phyloP scores from a whole-genome alignment of 2,329 filamentous ascomycete species.

The Penicillium corylophilum region DNA sequence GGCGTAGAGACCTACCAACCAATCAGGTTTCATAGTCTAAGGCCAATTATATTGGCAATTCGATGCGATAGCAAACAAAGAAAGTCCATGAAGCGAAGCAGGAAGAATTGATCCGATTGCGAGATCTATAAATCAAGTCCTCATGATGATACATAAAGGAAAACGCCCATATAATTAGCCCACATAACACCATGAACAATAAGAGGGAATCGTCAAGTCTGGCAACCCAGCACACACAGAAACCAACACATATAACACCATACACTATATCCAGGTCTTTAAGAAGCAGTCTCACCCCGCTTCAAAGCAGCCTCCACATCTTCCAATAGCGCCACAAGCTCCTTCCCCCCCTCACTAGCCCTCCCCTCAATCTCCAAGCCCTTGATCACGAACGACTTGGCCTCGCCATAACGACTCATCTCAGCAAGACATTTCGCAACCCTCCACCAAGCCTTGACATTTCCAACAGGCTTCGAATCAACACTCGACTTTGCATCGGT shows the following conservation, averaged over 20 bases:
- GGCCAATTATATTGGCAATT: no score
- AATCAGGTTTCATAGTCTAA: neutral
- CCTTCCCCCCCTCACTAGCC: conserved; percentile 49
- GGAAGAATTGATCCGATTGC: neutral
- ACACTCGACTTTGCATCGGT: conserved; percentile 85
- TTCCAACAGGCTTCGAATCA: conserved; percentile 80
- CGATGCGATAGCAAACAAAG: neutral
- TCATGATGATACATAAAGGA: neutral
- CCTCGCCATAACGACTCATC: conserved; percentile 86
- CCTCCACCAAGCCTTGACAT: conserved; percentile 94
- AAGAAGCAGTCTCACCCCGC: conserved; percentile 17
- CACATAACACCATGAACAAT: conserved; percentile 8
- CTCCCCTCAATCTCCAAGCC: conserved; percentile 79
- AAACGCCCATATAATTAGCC: conserved; percentile 1
- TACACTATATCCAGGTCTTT: no score
- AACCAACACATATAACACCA: neutral
- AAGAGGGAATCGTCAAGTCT: conserved; percentile 11
- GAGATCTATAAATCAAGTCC: neutral
- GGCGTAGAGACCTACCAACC: neutral
- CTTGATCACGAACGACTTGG: conserved; percentile 71
- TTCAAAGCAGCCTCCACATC: conserved; percentile 65
- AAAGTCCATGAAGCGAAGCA: neutral
- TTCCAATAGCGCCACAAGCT: conserved; percentile 59
- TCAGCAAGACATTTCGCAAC: conserved; percentile 80
- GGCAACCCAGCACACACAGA: conserved; percentile 7